Conservation (phyloP, 1,139 yeast genomes). For the Nakaseomyces kungkrabaensis region DNA sequence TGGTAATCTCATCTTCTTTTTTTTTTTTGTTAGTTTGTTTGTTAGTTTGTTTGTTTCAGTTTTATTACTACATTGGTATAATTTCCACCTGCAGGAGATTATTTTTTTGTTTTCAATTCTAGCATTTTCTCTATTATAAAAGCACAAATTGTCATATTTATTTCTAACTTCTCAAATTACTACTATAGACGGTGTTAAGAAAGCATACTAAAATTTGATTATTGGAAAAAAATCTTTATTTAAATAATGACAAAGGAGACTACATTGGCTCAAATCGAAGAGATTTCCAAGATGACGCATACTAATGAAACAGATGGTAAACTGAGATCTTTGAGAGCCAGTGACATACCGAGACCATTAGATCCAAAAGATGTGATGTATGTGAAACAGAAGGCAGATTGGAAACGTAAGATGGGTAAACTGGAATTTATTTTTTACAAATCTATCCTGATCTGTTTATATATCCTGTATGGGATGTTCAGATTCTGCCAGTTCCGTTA, state of each 20-base stretch:
- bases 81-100: too few relatives aligned
- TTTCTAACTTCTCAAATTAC: too few relatives aligned
- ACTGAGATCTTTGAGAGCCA: background rate
- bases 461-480: slow-evolving; percentile 46
- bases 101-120: too few relatives aligned
- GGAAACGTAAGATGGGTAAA: slow-evolving; percentile 6
- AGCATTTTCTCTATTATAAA: too few relatives aligned
- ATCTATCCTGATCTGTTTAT: slow-evolving; percentile 43
- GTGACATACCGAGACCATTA: background rate
- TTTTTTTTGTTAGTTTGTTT: too few relatives aligned
- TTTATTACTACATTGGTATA: too few relatives aligned
- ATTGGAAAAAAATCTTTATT: background rate
- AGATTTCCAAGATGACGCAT: background rate
- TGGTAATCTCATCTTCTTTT: too few relatives aligned
- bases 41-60: too few relatives aligned
- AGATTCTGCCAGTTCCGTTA: slow-evolving; percentile 44
- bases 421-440: slow-evolving; percentile 31
- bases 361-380: background rate
- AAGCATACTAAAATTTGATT: too few relatives aligned
- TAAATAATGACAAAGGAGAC: slow-evolving; percentile 1
- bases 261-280: slow-evolving; percentile 2
- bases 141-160: too few relatives aligned
- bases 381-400: slow-evolving; percentile 1
- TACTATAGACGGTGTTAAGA: too few relatives aligned
- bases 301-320: background rate